Base-by-base conservation (phyloP, 768 basidiomycete species). In the Leccinum longicurvipes region DNA sequence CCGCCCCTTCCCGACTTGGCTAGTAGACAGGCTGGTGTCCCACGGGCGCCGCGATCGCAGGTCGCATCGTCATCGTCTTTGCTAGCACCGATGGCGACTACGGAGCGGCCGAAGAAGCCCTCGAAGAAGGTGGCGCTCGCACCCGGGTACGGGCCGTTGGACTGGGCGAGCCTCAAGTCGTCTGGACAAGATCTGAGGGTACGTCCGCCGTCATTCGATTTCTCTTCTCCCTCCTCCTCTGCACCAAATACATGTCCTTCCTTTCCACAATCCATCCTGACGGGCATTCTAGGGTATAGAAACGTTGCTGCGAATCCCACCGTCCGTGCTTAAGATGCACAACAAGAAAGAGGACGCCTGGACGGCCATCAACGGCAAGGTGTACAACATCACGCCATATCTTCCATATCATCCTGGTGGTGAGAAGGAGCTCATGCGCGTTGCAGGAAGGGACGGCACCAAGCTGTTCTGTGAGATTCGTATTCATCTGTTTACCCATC, bases 381-480 rank as follows among this genome's bases (percentile, higher is more conserved):
- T 99, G 17, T 99, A 99, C 74, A 98, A 98, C 67, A 91, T 99
- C 50, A 94, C 93, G 3, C 83, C 90, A 0, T 99, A 97, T 72
- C 73, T 97, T 6, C 75, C 86, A 3, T 99, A 86, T 64, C 96
- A 98, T 72, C 96, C 96, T 1, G 96, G 96, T 6, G 96, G 96
- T 14, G 93, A 89, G 75, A 87, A 85, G 60, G 93, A 98, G 68
- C 77, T 99, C 44, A 89, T 99, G 92, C 82, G 96, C 19, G 89
- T 89, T 21, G 97, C 95, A 9, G 97, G 97, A 1, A 79, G 93
- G 54, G 97, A 99, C 66, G 97, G 96, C 12, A 93, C 94, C 1
- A 89, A 91, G 67, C 78, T 99, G 11, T 98, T 99, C 64, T 87
- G 96, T 96, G 69, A 63, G 89, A 41, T 49, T 25, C 36, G 1